Conservation (phyloP, 768 basidiomycete species). For the Clavaria fumosa region DNA sequence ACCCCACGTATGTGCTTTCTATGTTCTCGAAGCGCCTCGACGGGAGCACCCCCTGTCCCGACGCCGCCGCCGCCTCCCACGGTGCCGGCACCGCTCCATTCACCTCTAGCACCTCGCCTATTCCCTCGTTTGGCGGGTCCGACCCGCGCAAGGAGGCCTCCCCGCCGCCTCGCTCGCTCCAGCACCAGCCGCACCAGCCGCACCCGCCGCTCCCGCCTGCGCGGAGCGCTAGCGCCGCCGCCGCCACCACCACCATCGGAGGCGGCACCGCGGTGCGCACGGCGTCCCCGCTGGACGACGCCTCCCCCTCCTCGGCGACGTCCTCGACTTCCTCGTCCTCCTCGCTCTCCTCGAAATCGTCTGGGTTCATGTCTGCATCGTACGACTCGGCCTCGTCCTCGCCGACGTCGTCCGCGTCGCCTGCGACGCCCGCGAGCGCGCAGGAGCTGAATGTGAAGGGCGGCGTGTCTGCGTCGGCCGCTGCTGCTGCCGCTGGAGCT, state of each 20-base stretch:
- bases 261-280: conserved; percentile 33
- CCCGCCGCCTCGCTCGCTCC: conserved; percentile 19
- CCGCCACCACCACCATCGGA: conserved; percentile 15
- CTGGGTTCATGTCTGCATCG: conserved; percentile 34
- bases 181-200: neutral
- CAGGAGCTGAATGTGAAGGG: too few species aligned
- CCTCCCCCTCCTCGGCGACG: conserved; percentile 39
- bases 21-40: conserved; percentile 43
- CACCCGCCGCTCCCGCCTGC: neutral
- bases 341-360: conserved; percentile 40
- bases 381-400: conserved; percentile 27
- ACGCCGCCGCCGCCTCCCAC: neutral
- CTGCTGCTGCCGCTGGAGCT: too few species aligned
- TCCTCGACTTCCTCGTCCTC: conserved; percentile 38
- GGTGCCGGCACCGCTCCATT: conserved; percentile 27
- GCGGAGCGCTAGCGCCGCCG: neutral
- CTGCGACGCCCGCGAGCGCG: too few species aligned
- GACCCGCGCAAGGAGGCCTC: conserved; percentile 18
- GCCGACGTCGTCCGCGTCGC: conserved; percentile 25
- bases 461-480: too few species aligned
- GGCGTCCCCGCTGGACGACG: conserved; percentile 33
- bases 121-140: conserved; percentile 29
- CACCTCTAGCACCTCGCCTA: conserved; percentile 29
- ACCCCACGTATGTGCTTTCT: conserved; percentile 46
- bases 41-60: conserved; percentile 14